These are phyloP conservation scores for Scheffersomyces stambukii DNA, from an alignment of 1,139 yeast species.

Conservation along the genomic window DNA sequence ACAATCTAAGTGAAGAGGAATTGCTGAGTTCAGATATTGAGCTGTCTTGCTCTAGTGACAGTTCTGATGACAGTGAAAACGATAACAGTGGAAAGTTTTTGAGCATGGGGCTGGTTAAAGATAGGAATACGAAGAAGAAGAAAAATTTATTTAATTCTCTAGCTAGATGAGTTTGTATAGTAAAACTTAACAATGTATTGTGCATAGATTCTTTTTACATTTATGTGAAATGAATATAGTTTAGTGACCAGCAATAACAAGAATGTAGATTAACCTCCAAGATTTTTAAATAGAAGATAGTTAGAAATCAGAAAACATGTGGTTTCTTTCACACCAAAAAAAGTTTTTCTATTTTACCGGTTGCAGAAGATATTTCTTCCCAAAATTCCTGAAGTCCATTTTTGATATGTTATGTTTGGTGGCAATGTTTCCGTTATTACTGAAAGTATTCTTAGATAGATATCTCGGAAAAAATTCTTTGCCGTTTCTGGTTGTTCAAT, in stretches of 20 bases:
- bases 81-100: constrained; percentile 31
- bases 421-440: constrained; percentile 14
- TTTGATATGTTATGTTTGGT: constrained; percentile 13
- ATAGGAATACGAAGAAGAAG: constrained; percentile 8
- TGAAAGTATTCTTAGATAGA: constrained; percentile 28
- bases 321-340: too few relatives aligned
- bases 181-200: too few relatives aligned
- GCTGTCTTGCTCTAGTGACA: too few relatives aligned
- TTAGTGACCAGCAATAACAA: too few relatives aligned
- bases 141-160: constrained; percentile 9
- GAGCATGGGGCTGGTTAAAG: constrained; percentile 6
- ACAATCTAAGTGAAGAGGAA: too few relatives aligned
- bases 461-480: constrained; percentile 28
- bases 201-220: not conserved
- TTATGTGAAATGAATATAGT: too few relatives aligned
- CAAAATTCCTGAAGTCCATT: constrained; percentile 14
- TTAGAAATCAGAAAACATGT: too few relatives aligned
- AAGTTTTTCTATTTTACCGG: not conserved
- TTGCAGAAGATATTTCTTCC: constrained; percentile 12
- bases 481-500: constrained; percentile 39
- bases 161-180: constrained; percentile 3
- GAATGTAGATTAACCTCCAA: too few relatives aligned
- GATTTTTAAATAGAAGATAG: too few relatives aligned
- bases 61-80: constrained; percentile 16
- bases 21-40: too few relatives aligned